Evolutionary conservation across 1,139 yeast species (phyloP), one percentile per base, ranked within the genome.

Genomic region (Pichia sp.): DNA sequence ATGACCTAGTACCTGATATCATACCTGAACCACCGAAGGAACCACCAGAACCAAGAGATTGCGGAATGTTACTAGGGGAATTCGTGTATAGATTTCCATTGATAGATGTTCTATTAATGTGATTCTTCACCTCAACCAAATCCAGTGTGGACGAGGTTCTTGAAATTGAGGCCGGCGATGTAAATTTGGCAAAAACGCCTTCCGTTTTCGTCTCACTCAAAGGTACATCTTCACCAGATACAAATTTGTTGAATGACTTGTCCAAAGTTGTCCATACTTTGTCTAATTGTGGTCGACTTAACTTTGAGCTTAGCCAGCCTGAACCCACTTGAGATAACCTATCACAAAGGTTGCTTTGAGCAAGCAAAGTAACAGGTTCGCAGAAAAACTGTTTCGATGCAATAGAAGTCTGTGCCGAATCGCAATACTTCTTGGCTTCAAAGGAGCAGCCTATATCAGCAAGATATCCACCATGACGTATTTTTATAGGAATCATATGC

Each of bases 231-330:
- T 88, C 96, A 12, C 98, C 99, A 3, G 96, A 88, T 57, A 93
- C 93, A 65, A 91, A 88, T 66, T 89, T 89, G 62, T 80, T 82
- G 63, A 84, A 80, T n/a, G 84, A 78, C 61, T 80, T 82, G 65
- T 89, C 96, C 56, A 90, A 73, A 49, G 86, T 90, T 8, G 91
- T 93, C 95, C 95, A 87, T 55, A 90, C 84, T 63, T 82, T 85
- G 62, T 90, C 96, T 54, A 90, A 73, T 60, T 85, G 87, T 13
- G 95, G 95, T 63, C 83, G 83, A 39, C 86, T 62, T 21, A 65
- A 48, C 37, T 73, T 60, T 10, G 65, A 60, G 8, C 63, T 62
- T 45, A 65, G 58, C 69, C 69, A 66, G 16, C 66, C 62, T 8
- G 65, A 57, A 22, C 75, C 79, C 1, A 74, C 62, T 47, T 77